Percentiles rank a stretch among this genome's conserved stretches.
Conservation (phyloP, 192 early-diverging fungal species). For the Backusella circina region DNA sequence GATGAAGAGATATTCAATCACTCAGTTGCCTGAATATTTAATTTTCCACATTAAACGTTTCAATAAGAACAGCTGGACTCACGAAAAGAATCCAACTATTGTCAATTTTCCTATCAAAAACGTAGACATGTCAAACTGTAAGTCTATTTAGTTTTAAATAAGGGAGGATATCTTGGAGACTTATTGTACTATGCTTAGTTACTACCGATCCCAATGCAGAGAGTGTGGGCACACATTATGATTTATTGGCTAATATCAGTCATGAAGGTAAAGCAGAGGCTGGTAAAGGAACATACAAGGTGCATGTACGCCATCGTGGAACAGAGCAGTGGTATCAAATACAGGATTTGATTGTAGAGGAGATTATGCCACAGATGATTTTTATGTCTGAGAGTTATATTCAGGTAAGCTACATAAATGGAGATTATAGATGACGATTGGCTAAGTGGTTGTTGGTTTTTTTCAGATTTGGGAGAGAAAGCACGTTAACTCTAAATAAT, state of each 20-base stretch:
- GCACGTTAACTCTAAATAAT: not conserved
- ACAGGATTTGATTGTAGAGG: conserved; percentile 91
- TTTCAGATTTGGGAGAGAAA: conserved; percentile 35
- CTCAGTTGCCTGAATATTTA: conserved; percentile 75
- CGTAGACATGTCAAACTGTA: conserved; percentile 82
- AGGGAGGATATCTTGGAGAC: not conserved
- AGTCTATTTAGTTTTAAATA: conserved; percentile 7
- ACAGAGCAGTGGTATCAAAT: conserved; percentile 93
- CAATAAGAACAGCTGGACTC: conserved; percentile 74
- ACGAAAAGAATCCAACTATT: conserved; percentile 96
- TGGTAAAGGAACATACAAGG: conserved; percentile 73
- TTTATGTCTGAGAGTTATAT: conserved; percentile 90
- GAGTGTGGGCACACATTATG: conserved; percentile 57
- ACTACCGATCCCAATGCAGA: conserved; percentile 48
- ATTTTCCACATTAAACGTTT: conserved; percentile 93
- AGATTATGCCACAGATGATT: conserved; percentile 93
- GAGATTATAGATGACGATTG: not conserved
- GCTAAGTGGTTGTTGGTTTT: not conserved
- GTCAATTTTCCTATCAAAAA: conserved; percentile 92
- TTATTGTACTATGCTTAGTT: conserved; percentile 26
- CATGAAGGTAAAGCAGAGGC: conserved; percentile 78
- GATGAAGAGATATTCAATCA: conserved; percentile 71
- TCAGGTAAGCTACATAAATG: conserved; percentile 55
- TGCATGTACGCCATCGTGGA: conserved; percentile 72
- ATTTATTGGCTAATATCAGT: conserved; percentile 88